Base-by-base conservation (phyloP, 345 rosid genomes). In the Anastatica hierochuntica region DNA sequence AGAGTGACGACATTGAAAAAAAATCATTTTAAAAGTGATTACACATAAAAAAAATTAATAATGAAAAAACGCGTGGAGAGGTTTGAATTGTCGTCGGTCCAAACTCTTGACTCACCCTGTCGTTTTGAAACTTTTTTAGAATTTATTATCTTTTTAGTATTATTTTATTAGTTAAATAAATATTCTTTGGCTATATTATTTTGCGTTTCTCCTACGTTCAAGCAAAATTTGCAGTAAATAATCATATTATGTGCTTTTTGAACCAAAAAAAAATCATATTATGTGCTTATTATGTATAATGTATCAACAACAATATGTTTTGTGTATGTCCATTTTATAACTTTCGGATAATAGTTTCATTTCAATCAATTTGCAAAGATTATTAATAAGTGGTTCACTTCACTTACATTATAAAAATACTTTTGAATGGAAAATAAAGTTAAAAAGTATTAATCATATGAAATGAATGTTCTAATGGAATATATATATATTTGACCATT, bases 51-150 rank as follows among this genome's bases (percentile, higher is more conserved):
- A 44, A 41, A 47, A 34, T 14, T 8, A 43, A 42, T 23, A 40
- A 58, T 8, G 11, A 46, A 0, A 10, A 56, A 36, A 66, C 71
- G 71, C 71, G 71, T 48, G 58, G 65, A 36, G 60, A 66, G 36
- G 49, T 66, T 66, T 66, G 71, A 66, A 58, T 37, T 58, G 59
- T 66, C 71, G 42, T 58, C 49, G 71, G 49, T 66, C 70, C 64
- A 57, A 27, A 12, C 54, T 46, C 55, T 59, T 57, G 64, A 59
- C 55, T 48, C 46, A 45, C 36, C 21, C 13, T 24, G 15, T 36
- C 43, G 24, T 11, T 46, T 36, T 6, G 31, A 23, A 26, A 26
- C 7, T 14, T 36, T 14, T 20, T 12, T 50, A 2, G 5, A 29
- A 4, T 29, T 29, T 29, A 29, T 2, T 24, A 24, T 24, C n/a